A percentile compares a stretch with the other conserved stretches of the same genome.
Conservation (phyloP, 225 moss, liverwort and hornwort genomes). For the Lunularia cruciata region DNA sequence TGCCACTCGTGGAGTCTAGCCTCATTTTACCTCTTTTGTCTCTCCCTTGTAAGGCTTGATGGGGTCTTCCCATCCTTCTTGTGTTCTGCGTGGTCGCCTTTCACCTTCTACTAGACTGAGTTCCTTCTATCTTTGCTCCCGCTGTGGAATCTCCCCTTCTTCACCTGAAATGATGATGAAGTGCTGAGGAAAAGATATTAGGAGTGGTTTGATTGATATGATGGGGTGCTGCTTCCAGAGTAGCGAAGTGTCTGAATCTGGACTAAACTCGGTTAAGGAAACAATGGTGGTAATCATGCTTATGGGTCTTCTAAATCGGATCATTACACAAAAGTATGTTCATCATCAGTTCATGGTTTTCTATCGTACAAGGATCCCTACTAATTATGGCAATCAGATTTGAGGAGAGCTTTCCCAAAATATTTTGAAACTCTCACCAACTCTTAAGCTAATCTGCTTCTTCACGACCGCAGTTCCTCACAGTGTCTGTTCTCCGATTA, state of each 20-base stretch:
- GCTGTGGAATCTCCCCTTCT: background rate
- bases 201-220: background rate
- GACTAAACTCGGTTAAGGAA: background rate
- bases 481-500: no score
- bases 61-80: no score
- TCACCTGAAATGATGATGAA: background rate
- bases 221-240: background rate
- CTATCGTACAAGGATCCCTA: background rate
- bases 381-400: slow-evolving; percentile 2
- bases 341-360: background rate
- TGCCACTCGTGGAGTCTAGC: no score
- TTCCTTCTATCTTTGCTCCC: no score
- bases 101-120: no score
- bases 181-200: background rate
- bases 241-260: background rate
- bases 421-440: no score
- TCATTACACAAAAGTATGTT: background rate
- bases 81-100: no score
- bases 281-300: background rate
- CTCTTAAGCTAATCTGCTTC: no score
- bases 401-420: background rate
- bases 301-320: background rate
- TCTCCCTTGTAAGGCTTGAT: no score
- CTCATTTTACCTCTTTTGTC: no score
- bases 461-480: no score